Conservation (phyloP, 208 protist genomes). For the Lotmaria passim region DNA sequence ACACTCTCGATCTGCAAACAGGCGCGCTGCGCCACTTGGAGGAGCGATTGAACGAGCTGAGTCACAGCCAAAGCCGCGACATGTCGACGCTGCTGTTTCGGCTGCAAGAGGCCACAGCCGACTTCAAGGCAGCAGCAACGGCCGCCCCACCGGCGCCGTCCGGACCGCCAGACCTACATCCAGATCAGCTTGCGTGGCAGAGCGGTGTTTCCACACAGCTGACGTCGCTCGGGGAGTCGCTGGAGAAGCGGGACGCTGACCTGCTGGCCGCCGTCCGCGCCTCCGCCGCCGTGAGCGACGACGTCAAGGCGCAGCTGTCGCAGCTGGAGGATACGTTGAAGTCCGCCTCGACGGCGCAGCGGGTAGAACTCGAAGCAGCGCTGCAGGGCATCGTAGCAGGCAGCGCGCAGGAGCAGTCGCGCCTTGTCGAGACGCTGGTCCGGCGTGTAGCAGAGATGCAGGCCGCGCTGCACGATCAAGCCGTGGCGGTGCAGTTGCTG, state of each 20-base stretch:
- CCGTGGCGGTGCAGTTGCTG: slow-evolving; percentile 26
- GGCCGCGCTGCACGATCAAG: slow-evolving; percentile 24
- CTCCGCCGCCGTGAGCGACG: neutral
- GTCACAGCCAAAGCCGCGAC: slow-evolving; percentile 22
- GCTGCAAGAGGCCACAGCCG: slow-evolving; percentile 24
- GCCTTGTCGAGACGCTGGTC: slow-evolving; percentile 20
- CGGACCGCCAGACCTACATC: neutral
- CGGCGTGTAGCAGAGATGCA: slow-evolving; percentile 25
- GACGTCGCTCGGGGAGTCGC: slow-evolving; percentile 13
- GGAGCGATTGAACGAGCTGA: slow-evolving; percentile 20
- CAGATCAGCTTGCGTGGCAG: slow-evolving; percentile 24
- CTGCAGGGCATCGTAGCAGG: slow-evolving; percentile 11
- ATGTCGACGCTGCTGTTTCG: slow-evolving; percentile 19
- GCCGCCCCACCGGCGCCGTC: neutral
- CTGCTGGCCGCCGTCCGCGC: slow-evolving; percentile 25
- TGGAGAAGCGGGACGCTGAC: slow-evolving; percentile 25
- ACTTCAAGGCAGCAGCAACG: slow-evolving; percentile 14
- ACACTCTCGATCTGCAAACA: slow-evolving; percentile 20
- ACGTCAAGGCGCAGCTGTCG: slow-evolving; percentile 24
- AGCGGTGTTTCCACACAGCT: slow-evolving; percentile 11
- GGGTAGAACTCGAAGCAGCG: slow-evolving; percentile 12
- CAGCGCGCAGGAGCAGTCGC: slow-evolving; percentile 9
- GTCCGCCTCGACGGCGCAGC: slow-evolving; percentile 2
- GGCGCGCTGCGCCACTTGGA: slow-evolving; percentile 26
- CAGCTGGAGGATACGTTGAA: slow-evolving; percentile 15